phyloP scores from a whole-genome alignment of 1,139 yeast species.

The Wickerhamiella pararugosa region DNA sequence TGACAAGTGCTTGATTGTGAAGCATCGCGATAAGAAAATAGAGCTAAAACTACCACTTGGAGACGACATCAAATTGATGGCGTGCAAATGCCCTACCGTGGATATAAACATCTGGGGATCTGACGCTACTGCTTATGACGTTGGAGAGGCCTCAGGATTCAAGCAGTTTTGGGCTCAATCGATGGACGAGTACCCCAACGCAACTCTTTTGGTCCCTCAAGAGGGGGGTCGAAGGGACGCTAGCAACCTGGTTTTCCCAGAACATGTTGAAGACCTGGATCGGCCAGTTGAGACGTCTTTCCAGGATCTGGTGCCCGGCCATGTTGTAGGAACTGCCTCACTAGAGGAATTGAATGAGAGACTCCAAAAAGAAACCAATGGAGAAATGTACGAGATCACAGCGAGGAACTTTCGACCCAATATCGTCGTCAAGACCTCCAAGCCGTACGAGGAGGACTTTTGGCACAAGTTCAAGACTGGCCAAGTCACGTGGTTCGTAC shows the following conservation, averaged over 20 bases:
- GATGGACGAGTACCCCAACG: slow-evolving; percentile 5
- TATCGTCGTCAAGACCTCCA: slow-evolving; percentile 22
- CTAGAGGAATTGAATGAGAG: slow-evolving; percentile 21
- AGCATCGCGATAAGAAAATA: slow-evolving; percentile 16
- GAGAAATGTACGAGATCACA: slow-evolving; percentile 14
- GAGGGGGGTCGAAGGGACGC: slow-evolving; percentile 25
- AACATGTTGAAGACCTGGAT: slow-evolving; percentile 3
- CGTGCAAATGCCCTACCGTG: slow-evolving; percentile 4
- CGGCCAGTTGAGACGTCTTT: slow-evolving; percentile 15
- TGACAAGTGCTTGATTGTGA: slow-evolving; percentile 20
- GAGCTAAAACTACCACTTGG: slow-evolving; percentile 3
- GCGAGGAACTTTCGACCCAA: slow-evolving; percentile 30
- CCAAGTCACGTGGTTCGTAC: slow-evolving; percentile 20
- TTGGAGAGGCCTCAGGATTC: slow-evolving; percentile 14
- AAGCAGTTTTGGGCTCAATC: slow-evolving; percentile 8
- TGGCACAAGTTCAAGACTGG: slow-evolving; percentile 25
- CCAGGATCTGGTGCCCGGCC: slow-evolving; percentile 33
- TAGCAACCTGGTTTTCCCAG: slow-evolving; percentile 6
- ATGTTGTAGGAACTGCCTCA: slow-evolving; percentile 26
- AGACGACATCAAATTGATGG: slow-evolving; percentile 1
- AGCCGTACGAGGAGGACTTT: slow-evolving; percentile 28
- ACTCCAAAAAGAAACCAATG: slow-evolving; percentile 14
- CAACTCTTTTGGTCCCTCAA: slow-evolving; percentile 10
- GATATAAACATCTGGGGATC: slow-evolving; percentile 21
- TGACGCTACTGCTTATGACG: slow-evolving; percentile 16